These are phyloP conservation scores for Avicennia marina DNA, from an alignment of 257 asterid species.

Conservation along the genomic window DNA sequence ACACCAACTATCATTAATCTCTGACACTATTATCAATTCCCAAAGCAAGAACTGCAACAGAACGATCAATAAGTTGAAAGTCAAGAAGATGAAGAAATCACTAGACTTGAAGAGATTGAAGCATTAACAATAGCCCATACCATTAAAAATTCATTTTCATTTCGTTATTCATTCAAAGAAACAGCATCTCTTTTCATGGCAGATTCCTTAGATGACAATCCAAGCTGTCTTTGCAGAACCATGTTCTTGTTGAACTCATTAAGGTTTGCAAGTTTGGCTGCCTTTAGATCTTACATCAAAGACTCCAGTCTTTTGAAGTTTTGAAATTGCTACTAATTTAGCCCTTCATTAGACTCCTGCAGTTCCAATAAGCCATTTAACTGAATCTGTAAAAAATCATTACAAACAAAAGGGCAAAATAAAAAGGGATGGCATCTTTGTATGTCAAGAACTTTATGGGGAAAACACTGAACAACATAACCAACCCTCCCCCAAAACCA, in stretches of 20 bases:
- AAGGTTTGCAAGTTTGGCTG: slow-evolving; percentile 84
- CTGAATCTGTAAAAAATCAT: too few species aligned
- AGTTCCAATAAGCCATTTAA: slow-evolving; percentile 25
- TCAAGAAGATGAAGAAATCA: slow-evolving; percentile 12
- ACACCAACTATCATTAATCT: background rate
- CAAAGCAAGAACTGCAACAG: slow-evolving; percentile 13
- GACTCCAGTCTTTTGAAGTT: slow-evolving; percentile 92
- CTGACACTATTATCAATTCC: slow-evolving; percentile 7
- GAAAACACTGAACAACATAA: too few species aligned
- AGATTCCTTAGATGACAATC: slow-evolving; percentile 59
- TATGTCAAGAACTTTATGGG: background rate
- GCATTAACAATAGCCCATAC: slow-evolving; percentile 25
- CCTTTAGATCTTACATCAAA: slow-evolving; percentile 71
- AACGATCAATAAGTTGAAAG: slow-evolving; percentile 3
- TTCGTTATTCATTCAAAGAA: slow-evolving; percentile 55
- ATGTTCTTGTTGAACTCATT: slow-evolving; percentile 83
- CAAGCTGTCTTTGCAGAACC: slow-evolving; percentile 70
- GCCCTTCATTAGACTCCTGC: slow-evolving; percentile 86
- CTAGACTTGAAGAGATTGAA: slow-evolving; percentile 11
- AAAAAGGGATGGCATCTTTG: background rate
- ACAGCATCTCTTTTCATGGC: slow-evolving; percentile 61
- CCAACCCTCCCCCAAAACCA: too few species aligned
- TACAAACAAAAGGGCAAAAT: slow-evolving; percentile 1
- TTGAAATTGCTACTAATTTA: slow-evolving; percentile 68
- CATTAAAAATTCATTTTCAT: slow-evolving; percentile 78